Percentiles rank a stretch among this genome's conserved stretches.
These are phyloP conservation scores for Rhizopogon roseolus DNA, from an alignment of 768 basidiomycete genomes.

Conservation along the genomic window DNA sequence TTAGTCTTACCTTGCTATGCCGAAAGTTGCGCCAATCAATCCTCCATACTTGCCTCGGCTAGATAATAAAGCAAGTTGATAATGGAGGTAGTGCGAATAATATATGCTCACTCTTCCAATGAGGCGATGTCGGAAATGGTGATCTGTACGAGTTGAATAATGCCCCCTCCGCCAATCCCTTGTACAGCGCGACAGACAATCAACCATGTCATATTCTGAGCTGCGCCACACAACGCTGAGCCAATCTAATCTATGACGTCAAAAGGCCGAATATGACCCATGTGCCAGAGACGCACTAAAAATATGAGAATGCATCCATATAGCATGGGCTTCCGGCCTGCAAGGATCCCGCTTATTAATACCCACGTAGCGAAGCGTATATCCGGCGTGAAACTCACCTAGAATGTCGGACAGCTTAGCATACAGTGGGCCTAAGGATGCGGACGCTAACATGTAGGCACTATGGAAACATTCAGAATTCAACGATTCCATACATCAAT, in stretches of 20 bases:
- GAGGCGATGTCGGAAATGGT: conserved; percentile 36
- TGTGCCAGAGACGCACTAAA: conserved; percentile 18
- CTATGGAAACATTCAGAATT: conserved; percentile 15
- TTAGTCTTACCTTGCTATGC: conserved; percentile 27
- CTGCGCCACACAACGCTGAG: conserved; percentile 39
- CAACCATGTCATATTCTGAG: conserved; percentile 39
- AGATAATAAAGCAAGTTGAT: not conserved
- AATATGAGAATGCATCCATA: conserved; percentile 32
- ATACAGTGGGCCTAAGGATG: conserved; percentile 38
- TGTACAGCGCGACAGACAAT: conserved; percentile 36
- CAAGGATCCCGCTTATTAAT: not conserved
- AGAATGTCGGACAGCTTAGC: conserved; percentile 43
- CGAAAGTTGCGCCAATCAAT: conserved; percentile 35
- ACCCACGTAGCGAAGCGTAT: not conserved
- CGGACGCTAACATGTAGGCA: conserved; percentile 43
- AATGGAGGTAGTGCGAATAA: not conserved
- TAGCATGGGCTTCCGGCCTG: conserved; percentile 34
- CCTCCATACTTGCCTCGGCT: conserved; percentile 37
- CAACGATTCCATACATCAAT: not conserved
- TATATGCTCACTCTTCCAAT: conserved; percentile 23
- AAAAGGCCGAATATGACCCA: not conserved
- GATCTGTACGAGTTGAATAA: conserved; percentile 32
- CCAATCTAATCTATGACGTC: conserved; percentile 19
- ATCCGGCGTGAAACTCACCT: conserved; percentile 14
- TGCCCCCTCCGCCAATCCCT: conserved; percentile 39